Percentiles rank a stretch among this genome's conserved stretches.
phyloP scores from a whole-genome alignment of 2,329 filamentous ascomycete species.

The Cladosporium sp. region DNA sequence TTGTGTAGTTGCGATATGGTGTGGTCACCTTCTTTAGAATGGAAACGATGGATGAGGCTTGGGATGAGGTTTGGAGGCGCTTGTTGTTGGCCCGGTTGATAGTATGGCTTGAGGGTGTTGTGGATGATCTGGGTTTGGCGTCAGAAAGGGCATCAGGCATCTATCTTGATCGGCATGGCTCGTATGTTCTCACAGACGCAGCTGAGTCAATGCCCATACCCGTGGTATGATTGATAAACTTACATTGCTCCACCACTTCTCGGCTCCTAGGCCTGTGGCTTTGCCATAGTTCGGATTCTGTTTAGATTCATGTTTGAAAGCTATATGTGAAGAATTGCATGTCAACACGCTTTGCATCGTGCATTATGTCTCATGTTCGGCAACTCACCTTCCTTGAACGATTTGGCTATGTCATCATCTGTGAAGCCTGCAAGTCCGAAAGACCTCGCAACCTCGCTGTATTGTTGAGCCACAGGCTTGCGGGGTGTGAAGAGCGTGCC shows the following conservation, averaged over 20 bases:
- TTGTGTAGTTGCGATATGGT: neutral
- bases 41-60: constrained; percentile 51
- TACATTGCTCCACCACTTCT: constrained; percentile 59
- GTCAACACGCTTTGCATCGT: neutral
- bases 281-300: constrained; percentile 58
- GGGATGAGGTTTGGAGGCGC: constrained; percentile 38
- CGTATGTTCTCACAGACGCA: no score
- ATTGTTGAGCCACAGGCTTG: constrained; percentile 49
- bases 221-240: constrained; percentile 16
- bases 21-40: constrained; percentile 41
- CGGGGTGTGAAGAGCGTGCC: constrained; percentile 59
- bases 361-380: neutral
- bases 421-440: constrained; percentile 46
- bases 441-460: constrained; percentile 48
- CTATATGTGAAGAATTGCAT: constrained; percentile 20
- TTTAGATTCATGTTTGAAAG: constrained; percentile 47
- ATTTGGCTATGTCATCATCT: constrained; percentile 38
- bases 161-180: no score
- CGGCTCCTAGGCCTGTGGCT: constrained; percentile 46
- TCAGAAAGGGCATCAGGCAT: neutral
- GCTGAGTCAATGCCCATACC: no score
- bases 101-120: constrained; percentile 46
- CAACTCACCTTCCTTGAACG: constrained; percentile 37
- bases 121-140: constrained; percentile 47
- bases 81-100: constrained; percentile 24